These are phyloP conservation scores for Crithidia brevicula DNA, from an alignment of 208 protist species.

Conservation along the genomic window DNA sequence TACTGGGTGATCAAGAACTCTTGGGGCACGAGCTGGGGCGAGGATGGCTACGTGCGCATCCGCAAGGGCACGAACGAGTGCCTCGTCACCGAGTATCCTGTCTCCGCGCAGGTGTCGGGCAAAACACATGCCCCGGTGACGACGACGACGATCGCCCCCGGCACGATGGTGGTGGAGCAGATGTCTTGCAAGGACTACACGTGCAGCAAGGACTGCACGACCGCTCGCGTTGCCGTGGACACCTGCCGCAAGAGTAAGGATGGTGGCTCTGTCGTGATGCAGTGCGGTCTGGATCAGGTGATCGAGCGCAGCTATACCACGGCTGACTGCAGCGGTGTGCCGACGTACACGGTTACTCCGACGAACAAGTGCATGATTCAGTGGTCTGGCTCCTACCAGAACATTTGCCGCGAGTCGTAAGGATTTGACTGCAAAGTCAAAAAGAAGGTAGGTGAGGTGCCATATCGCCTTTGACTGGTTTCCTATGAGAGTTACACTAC, in stretches of 20 bases:
- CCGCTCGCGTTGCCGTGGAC: slow-evolving; percentile 3
- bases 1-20: slow-evolving; percentile 94
- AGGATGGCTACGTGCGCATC: slow-evolving; percentile 76
- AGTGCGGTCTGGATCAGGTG: slow-evolving; percentile 42
- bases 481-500: no score
- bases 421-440: not conserved
- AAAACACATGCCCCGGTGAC: slow-evolving; percentile 10
- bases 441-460: not conserved
- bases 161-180: slow-evolving; percentile 22
- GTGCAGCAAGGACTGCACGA: slow-evolving; percentile 23
- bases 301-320: slow-evolving; percentile 32
- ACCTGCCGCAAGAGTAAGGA: slow-evolving; percentile 1
- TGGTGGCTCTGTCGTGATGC: slow-evolving; percentile 22
- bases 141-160: slow-evolving; percentile 16
- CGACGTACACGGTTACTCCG: slow-evolving; percentile 22
- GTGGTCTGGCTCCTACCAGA: slow-evolving; percentile 4
- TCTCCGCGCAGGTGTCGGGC: slow-evolving; percentile 23
- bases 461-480: no score
- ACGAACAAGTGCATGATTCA: slow-evolving; percentile 42
- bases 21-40: slow-evolving; percentile 76
- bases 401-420: slow-evolving; percentile 18
- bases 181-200: slow-evolving; percentile 26
- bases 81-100: slow-evolving; percentile 41
- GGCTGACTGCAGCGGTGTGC: slow-evolving; percentile 35
- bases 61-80: slow-evolving; percentile 50